Base-by-base conservation (phyloP, 768 basidiomycete species). In the Terana coerulea region DNA sequence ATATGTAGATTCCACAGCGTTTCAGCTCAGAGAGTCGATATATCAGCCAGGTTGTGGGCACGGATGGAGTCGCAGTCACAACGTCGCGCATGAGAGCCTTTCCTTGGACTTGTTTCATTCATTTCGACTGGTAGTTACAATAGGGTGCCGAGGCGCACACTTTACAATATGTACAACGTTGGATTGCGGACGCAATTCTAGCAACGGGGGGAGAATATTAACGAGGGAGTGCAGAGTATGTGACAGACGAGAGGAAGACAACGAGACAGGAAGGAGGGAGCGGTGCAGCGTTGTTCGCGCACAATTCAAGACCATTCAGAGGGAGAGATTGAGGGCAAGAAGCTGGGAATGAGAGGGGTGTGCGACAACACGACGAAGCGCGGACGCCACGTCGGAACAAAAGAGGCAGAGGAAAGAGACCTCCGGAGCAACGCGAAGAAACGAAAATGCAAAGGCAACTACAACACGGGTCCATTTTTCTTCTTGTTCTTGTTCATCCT, bases 401-500 rank as follows among this genome's bases (percentile, higher is more conserved):
- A 22, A 22, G 37, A 15, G 24, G 37, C 17, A 39, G 17, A 19
- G 24, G 37, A 17, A 39, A 22, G 6, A 21, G 24, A 37, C 31
- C 45, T 17, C 21, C 45, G 10, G 43, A 45, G 45, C 30, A 22
- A 34, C 28, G 29, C 17, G n/a, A 46, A 46, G 19, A 46, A 33
- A 21, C 17, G 31, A 31, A 21, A 46, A 31, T 11, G 29, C 22
- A 46, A 46, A 29, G 19, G 11, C 19, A 22, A 19, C 11, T 33
- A 46, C 45, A 46, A 46, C 30, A 46, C 14, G 30, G 17, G 45
- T 33, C 45, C 29, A 46, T 17, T 46, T 33, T 46, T 33, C 45
- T 46, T 40, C n/a, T n/a, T 40, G 19, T 17, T 30, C 28, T 46
- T 29, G 45, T 30, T 33, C 29, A 31, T 46, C 30, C 29, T 46